Percentiles rank a stretch among this genome's conserved stretches.
These are phyloP conservation scores for Pseudonectria foliicola DNA, from an alignment of 2,329 filamentous ascomycete species.

Conservation along the genomic window DNA sequence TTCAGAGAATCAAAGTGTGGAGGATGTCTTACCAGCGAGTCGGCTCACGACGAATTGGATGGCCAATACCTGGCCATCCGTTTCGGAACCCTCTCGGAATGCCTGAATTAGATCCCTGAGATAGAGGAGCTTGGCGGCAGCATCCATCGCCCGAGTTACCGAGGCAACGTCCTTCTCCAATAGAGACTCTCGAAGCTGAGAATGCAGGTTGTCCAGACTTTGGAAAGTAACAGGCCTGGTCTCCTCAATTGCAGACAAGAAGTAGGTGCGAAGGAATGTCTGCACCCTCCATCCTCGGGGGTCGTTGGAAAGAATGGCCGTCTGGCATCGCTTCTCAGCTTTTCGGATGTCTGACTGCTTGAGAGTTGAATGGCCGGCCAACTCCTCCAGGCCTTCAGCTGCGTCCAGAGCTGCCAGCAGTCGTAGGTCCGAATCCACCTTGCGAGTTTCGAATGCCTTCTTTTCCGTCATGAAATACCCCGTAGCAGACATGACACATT, in stretches of 20 bases:
- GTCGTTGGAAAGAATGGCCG: conserved; percentile 28
- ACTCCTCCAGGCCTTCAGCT: conserved; percentile 14
- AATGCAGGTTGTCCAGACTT: conserved; percentile 21
- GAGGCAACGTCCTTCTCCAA: conserved; percentile 26
- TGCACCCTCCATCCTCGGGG: conserved; percentile 40
- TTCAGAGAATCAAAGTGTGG: neutral
- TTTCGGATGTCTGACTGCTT: conserved; percentile 27
- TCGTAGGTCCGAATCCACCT: conserved; percentile 16
- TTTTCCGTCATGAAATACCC: conserved; percentile 24
- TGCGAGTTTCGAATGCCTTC: conserved; percentile 20
- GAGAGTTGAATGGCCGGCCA: conserved; percentile 15
- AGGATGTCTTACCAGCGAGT: conserved; percentile 28
- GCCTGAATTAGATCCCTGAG: conserved; percentile 30
- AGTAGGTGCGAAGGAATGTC: conserved; percentile 34
- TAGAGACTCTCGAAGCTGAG: conserved; percentile 23
- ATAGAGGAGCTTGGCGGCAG: conserved; percentile 29
- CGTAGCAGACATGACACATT: conserved; percentile 19
- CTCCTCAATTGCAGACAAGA: conserved; percentile 25
- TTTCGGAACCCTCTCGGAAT: conserved; percentile 23
- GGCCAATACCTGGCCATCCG: conserved; percentile 36
- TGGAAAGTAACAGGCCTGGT: conserved; percentile 29
- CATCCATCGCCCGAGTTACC: conserved; percentile 26
- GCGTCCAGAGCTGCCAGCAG: conserved; percentile 30
- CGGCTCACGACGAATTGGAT: conserved; percentile 35
- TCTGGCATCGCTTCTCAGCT: conserved; percentile 28